A percentile compares a stretch with the other conserved stretches of the same genome.
These are phyloP conservation scores for Mycena alexandri DNA, from an alignment of 768 basidiomycete genomes.

Conservation along the genomic window DNA sequence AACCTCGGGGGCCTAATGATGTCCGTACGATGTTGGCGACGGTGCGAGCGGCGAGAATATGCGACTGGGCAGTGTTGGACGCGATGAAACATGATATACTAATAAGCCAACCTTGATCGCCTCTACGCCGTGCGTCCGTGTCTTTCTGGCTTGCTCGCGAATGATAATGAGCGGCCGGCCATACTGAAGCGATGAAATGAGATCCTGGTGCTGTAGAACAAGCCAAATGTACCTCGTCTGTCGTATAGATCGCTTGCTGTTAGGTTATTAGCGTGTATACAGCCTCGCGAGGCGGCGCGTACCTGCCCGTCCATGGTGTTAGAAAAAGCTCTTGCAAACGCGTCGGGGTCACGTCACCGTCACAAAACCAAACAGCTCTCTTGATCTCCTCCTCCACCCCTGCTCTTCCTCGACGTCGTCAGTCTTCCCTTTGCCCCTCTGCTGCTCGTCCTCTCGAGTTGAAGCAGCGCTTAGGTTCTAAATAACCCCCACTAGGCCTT, in stretches of 20 bases:
- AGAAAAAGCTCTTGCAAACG: constrained; percentile 28
- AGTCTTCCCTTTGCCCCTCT: too few relatives aligned
- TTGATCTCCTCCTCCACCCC: constrained; percentile 50
- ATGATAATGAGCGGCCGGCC: constrained; percentile 98
- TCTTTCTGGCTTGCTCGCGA: constrained; percentile 93
- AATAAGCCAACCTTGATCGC: constrained; percentile 87
- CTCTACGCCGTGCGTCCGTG: constrained; percentile 90
- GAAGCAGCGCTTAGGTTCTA: not conserved
- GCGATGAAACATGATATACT: constrained; percentile 23
- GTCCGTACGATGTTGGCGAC: constrained; percentile 96
- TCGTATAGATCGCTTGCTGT: constrained; percentile 83
- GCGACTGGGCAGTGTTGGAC: constrained; percentile 65
- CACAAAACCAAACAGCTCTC: too few relatives aligned
- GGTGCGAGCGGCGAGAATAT: constrained; percentile 95
- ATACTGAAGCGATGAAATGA: constrained; percentile 65
- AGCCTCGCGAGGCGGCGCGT: constrained; percentile 5
- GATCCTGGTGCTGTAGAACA: not conserved
- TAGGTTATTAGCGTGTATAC: constrained; percentile 50
- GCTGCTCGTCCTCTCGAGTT: too few relatives aligned
- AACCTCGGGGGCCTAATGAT: constrained; percentile 94
- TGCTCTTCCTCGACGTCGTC: constrained; percentile 25
- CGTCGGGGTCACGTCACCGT: constrained; percentile 47
- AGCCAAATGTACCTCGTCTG: constrained; percentile 75
- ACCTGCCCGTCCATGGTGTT: constrained; percentile 34
- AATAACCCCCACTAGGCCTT: constrained; percentile 39